These are phyloP conservation scores for Claviceps sp. DNA, from an alignment of 2,329 filamentous ascomycete genomes.

Conservation along the genomic window DNA sequence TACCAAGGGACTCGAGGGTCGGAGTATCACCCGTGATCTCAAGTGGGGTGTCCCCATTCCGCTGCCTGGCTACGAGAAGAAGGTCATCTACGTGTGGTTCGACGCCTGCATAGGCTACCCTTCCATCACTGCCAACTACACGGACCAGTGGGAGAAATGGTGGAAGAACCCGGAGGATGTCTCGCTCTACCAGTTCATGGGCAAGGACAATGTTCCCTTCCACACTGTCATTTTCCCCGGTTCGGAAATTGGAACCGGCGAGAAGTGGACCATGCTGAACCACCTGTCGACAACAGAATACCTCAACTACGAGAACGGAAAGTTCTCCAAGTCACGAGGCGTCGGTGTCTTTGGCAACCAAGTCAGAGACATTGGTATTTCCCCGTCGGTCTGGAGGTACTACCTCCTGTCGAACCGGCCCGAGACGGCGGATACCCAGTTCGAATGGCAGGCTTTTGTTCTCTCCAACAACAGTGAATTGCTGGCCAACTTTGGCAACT, in stretches of 20 bases:
- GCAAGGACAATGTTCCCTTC: constrained; percentile 53
- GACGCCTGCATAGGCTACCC: constrained; percentile 89
- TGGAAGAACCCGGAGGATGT: constrained; percentile 86
- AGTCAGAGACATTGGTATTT: constrained; percentile 73
- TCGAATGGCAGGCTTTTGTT: constrained; percentile 78
- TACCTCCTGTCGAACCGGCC: constrained; percentile 78
- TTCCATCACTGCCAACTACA: constrained; percentile 89
- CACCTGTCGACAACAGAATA: constrained; percentile 81
- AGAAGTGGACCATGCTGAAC: constrained; percentile 82
- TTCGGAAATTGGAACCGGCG: constrained; percentile 68
- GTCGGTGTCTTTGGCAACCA: constrained; percentile 88
- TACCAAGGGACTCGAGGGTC: constrained; percentile 68
- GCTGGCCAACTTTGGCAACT: constrained; percentile 62
- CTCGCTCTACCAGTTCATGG: constrained; percentile 87
- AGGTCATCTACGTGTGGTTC: constrained; percentile 89
- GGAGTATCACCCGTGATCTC: constrained; percentile 84
- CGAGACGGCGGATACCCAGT: constrained; percentile 76
- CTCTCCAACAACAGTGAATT: constrained; percentile 80
- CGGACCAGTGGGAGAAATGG: constrained; percentile 81
- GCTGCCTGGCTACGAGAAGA: constrained; percentile 36
- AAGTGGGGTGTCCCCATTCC: constrained; percentile 67
- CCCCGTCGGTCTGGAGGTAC: constrained; percentile 84
- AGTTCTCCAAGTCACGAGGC: constrained; percentile 84
- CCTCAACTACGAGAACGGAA: constrained; percentile 76
- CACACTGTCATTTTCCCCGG: constrained; percentile 88